These are phyloP conservation scores for Lichina pygmaea DNA, from an alignment of 495 filamentous ascomycete genomes.

Conservation along the genomic window DNA sequence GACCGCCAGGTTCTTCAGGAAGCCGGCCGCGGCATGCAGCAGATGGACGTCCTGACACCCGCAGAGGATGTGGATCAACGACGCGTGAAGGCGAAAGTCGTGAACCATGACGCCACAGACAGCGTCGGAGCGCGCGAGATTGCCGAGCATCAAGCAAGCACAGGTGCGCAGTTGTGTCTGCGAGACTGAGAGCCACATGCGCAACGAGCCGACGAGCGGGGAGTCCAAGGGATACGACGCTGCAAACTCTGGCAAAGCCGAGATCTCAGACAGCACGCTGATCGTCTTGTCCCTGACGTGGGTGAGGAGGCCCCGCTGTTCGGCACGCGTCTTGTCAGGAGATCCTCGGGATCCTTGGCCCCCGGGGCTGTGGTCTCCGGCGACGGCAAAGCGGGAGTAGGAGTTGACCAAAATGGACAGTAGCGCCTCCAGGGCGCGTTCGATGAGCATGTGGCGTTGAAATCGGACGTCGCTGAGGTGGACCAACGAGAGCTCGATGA, in stretches of 20 bases:
- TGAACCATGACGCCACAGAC: slow-evolving; percentile 29
- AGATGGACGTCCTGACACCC: slow-evolving; percentile 21
- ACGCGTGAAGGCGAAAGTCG: slow-evolving; percentile 22
- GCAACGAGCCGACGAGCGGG: slow-evolving; percentile 23
- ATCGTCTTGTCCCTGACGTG: slow-evolving; percentile 28
- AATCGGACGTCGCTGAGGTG: slow-evolving; percentile 7
- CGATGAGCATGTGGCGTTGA: slow-evolving; percentile 7
- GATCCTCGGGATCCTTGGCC: neutral
- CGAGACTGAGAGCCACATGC: slow-evolving; percentile 20
- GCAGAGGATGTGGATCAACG: slow-evolving; percentile 25
- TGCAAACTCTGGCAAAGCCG: slow-evolving; percentile 26
- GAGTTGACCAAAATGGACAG: slow-evolving; percentile 9
- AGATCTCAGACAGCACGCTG: slow-evolving; percentile 33
- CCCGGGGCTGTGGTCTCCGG: neutral
- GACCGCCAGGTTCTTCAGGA: slow-evolving; percentile 58
- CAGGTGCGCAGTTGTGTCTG: slow-evolving; percentile 39
- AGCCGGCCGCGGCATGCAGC: slow-evolving; percentile 39
- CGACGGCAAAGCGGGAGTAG: slow-evolving; percentile 9
- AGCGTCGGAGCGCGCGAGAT: slow-evolving; percentile 45
- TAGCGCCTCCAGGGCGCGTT: slow-evolving; percentile 7
- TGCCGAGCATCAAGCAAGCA: slow-evolving; percentile 51
- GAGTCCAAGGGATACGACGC: slow-evolving; percentile 21
- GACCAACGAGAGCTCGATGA: slow-evolving; percentile 4
- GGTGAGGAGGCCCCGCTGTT: slow-evolving; percentile 19
- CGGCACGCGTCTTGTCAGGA: neutral